phyloP scores from a whole-genome alignment of 441 rosid species.

The Brassica balearica region DNA sequence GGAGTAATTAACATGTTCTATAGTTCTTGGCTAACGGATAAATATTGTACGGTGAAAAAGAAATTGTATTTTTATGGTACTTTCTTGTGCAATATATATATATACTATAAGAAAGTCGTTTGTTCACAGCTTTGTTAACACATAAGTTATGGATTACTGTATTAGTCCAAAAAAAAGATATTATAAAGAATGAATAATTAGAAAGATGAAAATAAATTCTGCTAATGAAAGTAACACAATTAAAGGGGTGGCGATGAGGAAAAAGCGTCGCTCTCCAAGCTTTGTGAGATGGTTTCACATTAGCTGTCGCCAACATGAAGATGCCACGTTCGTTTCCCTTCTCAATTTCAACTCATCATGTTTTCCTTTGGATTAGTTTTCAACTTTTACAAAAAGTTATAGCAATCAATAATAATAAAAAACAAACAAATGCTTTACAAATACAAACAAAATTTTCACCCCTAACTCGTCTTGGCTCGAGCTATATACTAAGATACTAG shows the following conservation, averaged over 20 bases:
- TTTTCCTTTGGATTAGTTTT: constrained; percentile 10
- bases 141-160: not conserved
- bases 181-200: not conserved
- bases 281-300: constrained; percentile 45
- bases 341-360: constrained; percentile 17
- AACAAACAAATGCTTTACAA: not conserved
- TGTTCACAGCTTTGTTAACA: constrained; percentile 11
- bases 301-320: constrained; percentile 62
- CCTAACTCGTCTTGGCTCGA: not conserved
- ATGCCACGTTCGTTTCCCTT: constrained; percentile 52
- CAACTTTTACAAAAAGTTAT: not conserved
- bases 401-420: not conserved
- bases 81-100: not conserved
- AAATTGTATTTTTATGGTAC: not conserved
- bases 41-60: not conserved
- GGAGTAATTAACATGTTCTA: not conserved
- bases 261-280: constrained; percentile 41
- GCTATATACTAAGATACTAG: not conserved
- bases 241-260: constrained; percentile 15
- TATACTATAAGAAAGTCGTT: not conserved
- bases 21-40: not conserved
- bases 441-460: not conserved
- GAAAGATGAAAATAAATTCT: not conserved
- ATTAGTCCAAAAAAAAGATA: not conserved
- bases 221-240: constrained; percentile 22